phyloP scores from a whole-genome alignment of 768 basidiomycete species.

The Mycena venus region DNA sequence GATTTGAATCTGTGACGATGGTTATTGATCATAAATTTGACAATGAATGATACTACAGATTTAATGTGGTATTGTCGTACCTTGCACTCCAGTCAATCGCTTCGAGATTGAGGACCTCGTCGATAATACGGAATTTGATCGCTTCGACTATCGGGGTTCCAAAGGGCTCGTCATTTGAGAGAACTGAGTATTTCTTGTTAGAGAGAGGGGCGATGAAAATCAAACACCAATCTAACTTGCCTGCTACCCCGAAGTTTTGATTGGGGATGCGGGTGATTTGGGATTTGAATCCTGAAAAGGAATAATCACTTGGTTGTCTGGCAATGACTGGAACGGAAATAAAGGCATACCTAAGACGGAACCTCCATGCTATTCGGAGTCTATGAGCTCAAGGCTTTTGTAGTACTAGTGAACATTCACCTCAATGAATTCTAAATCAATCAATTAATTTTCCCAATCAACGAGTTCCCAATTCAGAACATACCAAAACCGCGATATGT shows the following conservation, averaged over 20 bases:
- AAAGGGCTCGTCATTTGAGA: conserved; percentile 42
- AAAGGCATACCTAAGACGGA: neutral
- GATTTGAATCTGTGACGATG: conserved; percentile 1
- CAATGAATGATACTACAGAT: neutral
- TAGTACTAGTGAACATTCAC: neutral
- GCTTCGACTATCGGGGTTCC: conserved; percentile 34
- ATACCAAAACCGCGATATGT: conserved; percentile 38
- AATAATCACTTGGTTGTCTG: neutral
- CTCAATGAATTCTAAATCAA: conserved; percentile 27
- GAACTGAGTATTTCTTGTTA: conserved; percentile 28
- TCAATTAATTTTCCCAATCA: neutral
- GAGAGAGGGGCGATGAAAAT: no score
- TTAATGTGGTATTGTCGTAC: conserved; percentile 14
- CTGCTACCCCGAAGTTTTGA: conserved; percentile 42
- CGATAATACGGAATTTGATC: conserved; percentile 42
- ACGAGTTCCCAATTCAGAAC: neutral
- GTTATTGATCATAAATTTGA: neutral
- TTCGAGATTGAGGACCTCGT: conserved; percentile 37
- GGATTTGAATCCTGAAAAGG: conserved; percentile 34
- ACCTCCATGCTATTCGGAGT: conserved; percentile 14
- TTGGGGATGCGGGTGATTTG: conserved; percentile 39
- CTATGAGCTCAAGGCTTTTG: neutral
- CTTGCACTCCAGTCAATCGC: conserved; percentile 42
- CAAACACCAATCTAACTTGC: no score
- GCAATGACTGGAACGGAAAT: neutral